These are phyloP conservation scores for Colletotrichum chlorophyti DNA, from an alignment of 2,329 filamentous ascomycete genomes.

Conservation along the genomic window DNA sequence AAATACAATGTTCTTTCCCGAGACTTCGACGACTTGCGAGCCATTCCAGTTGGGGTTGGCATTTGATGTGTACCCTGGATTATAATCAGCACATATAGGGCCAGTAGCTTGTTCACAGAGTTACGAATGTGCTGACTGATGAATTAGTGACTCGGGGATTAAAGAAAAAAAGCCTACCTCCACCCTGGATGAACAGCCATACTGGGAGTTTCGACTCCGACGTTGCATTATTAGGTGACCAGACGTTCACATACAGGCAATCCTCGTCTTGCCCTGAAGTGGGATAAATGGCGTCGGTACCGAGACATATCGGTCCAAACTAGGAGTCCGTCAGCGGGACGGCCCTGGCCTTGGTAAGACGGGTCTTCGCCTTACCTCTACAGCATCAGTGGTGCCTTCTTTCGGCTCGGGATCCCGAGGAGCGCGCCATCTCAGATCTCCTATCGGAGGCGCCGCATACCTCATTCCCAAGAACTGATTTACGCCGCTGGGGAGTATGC, in stretches of 20 bases:
- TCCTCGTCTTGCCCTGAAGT: slow-evolving; percentile 56
- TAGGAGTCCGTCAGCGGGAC: slow-evolving; percentile 31
- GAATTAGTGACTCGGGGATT: background rate
- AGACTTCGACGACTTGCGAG: slow-evolving; percentile 50
- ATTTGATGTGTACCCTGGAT: slow-evolving; percentile 53
- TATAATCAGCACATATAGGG: too few relatives aligned
- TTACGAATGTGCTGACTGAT: too few relatives aligned
- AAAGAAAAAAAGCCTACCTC: slow-evolving; percentile 30
- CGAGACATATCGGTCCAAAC: slow-evolving; percentile 55
- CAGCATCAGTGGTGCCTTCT: slow-evolving; percentile 41
- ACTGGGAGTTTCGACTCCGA: slow-evolving; percentile 66
- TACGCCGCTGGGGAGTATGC: slow-evolving; percentile 44
- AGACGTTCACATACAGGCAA: slow-evolving; percentile 73
- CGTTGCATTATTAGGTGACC: slow-evolving; percentile 63
- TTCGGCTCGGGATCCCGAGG: slow-evolving; percentile 50
- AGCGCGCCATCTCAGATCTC: slow-evolving; percentile 56
- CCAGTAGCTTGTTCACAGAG: too few relatives aligned
- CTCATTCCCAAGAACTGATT: slow-evolving; percentile 56
- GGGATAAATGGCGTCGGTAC: slow-evolving; percentile 41
- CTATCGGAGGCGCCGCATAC: slow-evolving; percentile 58
- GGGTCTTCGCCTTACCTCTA: slow-evolving; percentile 36
- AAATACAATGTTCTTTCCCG: slow-evolving; percentile 55
- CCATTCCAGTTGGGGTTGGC: slow-evolving; percentile 61
- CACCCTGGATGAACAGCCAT: slow-evolving; percentile 65
- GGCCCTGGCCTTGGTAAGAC: background rate